A percentile compares a stretch with the other conserved stretches of the same genome.
phyloP scores from a whole-genome alignment of 2,329 filamentous ascomycete genomes.

The Aureobasidium sp. region DNA sequence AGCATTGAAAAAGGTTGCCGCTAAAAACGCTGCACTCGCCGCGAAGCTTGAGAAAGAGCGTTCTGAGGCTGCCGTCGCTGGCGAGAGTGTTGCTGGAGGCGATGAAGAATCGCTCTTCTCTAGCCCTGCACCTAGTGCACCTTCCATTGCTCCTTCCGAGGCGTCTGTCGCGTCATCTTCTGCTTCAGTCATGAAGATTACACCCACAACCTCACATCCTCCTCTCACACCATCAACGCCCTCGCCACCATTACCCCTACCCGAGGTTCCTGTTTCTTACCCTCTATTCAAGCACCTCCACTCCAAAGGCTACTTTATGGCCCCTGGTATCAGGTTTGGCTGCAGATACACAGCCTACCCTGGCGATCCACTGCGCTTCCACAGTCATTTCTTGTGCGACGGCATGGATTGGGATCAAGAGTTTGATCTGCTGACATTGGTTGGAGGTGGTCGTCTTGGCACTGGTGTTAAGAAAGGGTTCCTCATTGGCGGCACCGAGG shows the following conservation, averaged over 20 bases:
- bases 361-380: conserved; percentile 87
- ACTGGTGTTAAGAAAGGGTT: conserved; percentile 97
- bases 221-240: conserved; percentile 27
- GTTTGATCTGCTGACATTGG: conserved; percentile 74
- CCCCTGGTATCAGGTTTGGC: conserved; percentile 87
- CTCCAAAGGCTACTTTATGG: conserved; percentile 72
- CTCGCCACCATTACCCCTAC: conserved; percentile 25
- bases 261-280: conserved; percentile 47
- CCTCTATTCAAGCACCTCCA: conserved; percentile 78
- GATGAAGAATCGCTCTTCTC: conserved; percentile 12
- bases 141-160: conserved; percentile 3
- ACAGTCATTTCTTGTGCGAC: conserved; percentile 88
- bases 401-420: conserved; percentile 81
- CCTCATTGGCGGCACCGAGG: conserved; percentile 61
- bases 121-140: neutral
- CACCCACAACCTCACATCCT: conserved; percentile 44
- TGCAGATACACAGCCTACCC: conserved; percentile 93
- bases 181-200: conserved; percentile 29
- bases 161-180: conserved; percentile 1
- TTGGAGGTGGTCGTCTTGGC: conserved; percentile 78
- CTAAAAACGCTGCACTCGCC: conserved; percentile 35
- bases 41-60: conserved; percentile 1
- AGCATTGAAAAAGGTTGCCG: conserved; percentile 47
- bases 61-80: conserved; percentile 6
- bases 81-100: neutral